Evolutionary conservation across 2,329 filamentous ascomycete genomes (phyloP).

Genomic region (Aspergillus costaricaensis): DNA sequence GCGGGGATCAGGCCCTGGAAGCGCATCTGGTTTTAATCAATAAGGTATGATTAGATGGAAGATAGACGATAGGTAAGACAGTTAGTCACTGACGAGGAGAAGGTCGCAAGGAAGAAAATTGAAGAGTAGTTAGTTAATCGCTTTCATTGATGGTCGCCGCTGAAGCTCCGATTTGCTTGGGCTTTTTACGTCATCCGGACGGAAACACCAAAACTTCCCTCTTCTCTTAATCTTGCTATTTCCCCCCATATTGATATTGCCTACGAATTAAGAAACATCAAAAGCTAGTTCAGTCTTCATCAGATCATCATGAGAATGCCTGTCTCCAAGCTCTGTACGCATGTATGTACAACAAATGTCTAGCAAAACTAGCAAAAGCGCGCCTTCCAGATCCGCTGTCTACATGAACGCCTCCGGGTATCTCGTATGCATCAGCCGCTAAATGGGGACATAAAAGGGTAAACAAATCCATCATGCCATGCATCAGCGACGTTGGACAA

Average conservation of each 20-base stretch:
- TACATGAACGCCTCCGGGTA: slow-evolving; percentile 17
- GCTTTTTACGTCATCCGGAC: slow-evolving; percentile 10
- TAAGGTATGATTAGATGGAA: not conserved
- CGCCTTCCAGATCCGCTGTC: not conserved
- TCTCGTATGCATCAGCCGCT: slow-evolving; percentile 13
- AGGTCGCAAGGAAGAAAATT: not conserved
- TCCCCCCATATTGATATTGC: not conserved
- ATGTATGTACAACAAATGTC: not conserved
- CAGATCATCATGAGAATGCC: not conserved
- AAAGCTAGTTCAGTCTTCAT: not conserved
- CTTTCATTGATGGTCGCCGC: not conserved
- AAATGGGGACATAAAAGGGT: not conserved
- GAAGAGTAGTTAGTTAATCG: not conserved
- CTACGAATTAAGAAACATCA: not conserved
- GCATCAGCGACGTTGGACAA: slow-evolving; percentile 34
- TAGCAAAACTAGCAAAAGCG: not conserved
- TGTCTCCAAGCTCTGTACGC: not conserved
- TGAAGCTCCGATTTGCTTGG: not conserved
- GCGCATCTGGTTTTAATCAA: slow-evolving; percentile 27
- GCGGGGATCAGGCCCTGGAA: slow-evolving; percentile 19
- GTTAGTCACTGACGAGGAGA: not conserved
- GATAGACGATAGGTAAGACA: not conserved
- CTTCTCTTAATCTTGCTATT: not conserved
- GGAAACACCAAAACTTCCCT: not conserved
- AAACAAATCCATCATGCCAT: not conserved